Base-by-base conservation (phyloP, 257 asterid genomes). In the Solanum medicagineum region DNA sequence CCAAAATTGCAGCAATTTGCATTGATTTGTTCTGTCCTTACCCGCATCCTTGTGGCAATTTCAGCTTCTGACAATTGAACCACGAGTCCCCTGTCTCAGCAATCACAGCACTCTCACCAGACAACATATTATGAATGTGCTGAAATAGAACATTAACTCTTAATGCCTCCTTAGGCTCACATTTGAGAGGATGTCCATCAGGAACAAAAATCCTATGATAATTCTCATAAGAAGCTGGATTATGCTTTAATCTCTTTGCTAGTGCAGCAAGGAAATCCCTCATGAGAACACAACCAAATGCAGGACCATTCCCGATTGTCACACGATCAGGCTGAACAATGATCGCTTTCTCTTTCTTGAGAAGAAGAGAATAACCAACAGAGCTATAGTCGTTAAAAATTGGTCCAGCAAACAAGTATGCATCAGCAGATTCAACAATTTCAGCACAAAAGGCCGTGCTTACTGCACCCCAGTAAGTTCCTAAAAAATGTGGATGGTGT, bases 81-180 rank as follows among this genome's bases (percentile, higher is more conserved):
- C 98, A 95, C 0, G 98, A 95, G 87, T 95, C 98, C 11, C 98
- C 98, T 1, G 96, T 93, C 88, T 95, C 98, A 36, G 97, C 93
- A 86, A 95, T 94, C 20, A 95, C 95, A 22, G 96, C 95, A 5
- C 91, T 90, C 45, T 93, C 95, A 8, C 89, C 89, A 0, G 95
- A 87, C 84, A 93, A 36, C 93, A 95, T 91, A 84, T 88, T 90
- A 89, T 94, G 98, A 81, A 95, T 92, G 85, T 94, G 93, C 84
- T 90, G 88, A 85, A 94, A 95, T 85, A 93, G 88, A 81, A 94
- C 88, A 87, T 95, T 94, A 15, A 95, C 98, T 89, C 95, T 92
- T 89, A 95, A 84, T 8, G 93, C 87, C 87, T 92, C 98, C 19
- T 87, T 90, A 0, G 97, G 93, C 88, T 63, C 88, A 53, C 91